phyloP scores from a whole-genome alignment of 1,284 basidiomycete species.

The Sanguinoderma infundibulare region DNA sequence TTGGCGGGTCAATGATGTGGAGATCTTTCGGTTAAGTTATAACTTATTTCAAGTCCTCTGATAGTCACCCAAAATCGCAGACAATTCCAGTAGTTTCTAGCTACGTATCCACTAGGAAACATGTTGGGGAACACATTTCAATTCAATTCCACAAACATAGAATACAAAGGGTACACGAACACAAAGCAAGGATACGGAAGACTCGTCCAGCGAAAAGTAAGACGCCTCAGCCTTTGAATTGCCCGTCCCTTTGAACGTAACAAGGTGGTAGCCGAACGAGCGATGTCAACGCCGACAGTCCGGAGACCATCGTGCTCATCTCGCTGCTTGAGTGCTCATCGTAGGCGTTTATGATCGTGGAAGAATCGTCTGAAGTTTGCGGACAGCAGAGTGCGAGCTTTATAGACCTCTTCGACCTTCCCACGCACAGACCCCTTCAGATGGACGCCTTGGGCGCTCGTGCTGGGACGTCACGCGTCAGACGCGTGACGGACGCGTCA shows the following conservation, averaged over 20 bases:
- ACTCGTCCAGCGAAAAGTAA: conserved; percentile 16
- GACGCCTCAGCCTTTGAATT: conserved; percentile 47
- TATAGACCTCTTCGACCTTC: neutral
- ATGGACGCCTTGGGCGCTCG: too few species aligned
- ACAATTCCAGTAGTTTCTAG: neutral
- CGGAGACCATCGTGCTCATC: conserved; percentile 46
- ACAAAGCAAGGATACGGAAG: neutral
- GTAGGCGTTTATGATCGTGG: conserved; percentile 55
- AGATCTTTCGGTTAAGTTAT: neutral
- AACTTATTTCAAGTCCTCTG: neutral
- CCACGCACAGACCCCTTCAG: conserved; percentile 24
- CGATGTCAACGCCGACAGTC: conserved; percentile 51
- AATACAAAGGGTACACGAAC: too few species aligned
- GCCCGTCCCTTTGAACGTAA: conserved; percentile 53
- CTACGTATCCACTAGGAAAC: too few species aligned
- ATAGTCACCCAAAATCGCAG: neutral
- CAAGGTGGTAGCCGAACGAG: conserved; percentile 57
- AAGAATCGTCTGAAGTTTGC: conserved; percentile 43
- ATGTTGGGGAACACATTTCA: too few species aligned
- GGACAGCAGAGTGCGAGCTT: neutral
- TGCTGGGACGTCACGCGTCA: too few species aligned
- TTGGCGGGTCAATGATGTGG: neutral
- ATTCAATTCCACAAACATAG: too few species aligned
- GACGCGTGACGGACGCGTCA: neutral
- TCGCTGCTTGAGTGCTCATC: conserved; percentile 49